Evolutionary conservation across 176 grass and related monocot genomes (phyloP), one percentile per base, ranked within the genome.

Genomic region (Rhynchospora pubera): DNA sequence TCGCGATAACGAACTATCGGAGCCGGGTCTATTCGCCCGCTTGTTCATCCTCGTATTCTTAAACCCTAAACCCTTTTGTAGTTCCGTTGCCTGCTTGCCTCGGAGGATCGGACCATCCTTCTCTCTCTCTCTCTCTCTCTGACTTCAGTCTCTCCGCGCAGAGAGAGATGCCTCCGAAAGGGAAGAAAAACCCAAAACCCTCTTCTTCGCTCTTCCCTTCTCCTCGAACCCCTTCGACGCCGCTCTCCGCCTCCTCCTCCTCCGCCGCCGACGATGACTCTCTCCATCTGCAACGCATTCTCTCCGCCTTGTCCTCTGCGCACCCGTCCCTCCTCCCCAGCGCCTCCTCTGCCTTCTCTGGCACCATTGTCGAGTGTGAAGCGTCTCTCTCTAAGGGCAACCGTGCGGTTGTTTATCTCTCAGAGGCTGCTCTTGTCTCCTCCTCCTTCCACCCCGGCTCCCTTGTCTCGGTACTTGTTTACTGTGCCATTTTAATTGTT

Each of bases 371-470:
- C 22, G 87, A 88, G 13, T 48, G 12, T 13, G 88, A 84, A 14
- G 86, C 14, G 15, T 78, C 88, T 7, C 86, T 85, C 46, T 23
- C 46, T 14, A 43, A 57, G 39, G 86, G 22, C 85, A 56, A 62
- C 48, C 46, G 80, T 24, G 83, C 79, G 62, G 88, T 62, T 78
- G 85, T 92, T 34, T 97, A 89, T 91, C 83, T 97, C 65, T 92
- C 88, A 43, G 85, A 90, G 80, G 18, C 71, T 62, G 88, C 90
- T 85, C 83, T 94, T 88, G 84, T 88, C 65, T 83, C 68, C 55
- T 84, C 86, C 28, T 65, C 86, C 65, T 82, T 92, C 82, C 84
- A 85, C 64, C 91, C 90, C 15, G 91, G 91, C 84, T 94, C 85
- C 78, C 64, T 94, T 14, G 88, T 92, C 72, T 89, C 90, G 2